Evolutionary conservation across 768 basidiomycete species (phyloP), one percentile per base, ranked within the genome.

Genomic region (Podaxis sp.): DNA sequence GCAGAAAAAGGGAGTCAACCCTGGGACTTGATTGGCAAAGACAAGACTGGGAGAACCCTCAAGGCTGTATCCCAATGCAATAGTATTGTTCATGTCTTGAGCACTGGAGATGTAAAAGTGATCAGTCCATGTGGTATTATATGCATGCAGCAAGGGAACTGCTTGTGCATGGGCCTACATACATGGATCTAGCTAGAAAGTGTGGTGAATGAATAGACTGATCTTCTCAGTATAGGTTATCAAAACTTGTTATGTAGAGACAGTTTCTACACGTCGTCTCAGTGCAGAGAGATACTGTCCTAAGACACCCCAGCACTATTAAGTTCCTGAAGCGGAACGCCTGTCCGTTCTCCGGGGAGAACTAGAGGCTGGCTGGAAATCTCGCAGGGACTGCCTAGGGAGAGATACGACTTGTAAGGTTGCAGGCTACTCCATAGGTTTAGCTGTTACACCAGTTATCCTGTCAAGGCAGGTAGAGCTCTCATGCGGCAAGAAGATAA

Each of bases 51-150:
- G 53, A 22, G 33, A n/a, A 53, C 33, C 17, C 5, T 55, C 33
- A 33, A 15, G 13, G 3, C 5, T 22, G 19, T 55, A 55, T 3
- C 53, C 53, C 0, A 38, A 19, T 7, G 53, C 53, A 33, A 39
- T 13, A 11, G 53, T 33, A 5, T 55, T 55, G 13, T 33, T 38
- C 53, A 55, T 55, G 53, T 55, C 53, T 39, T 55, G 53, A 39
- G 36, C 38, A 19, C 53, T 33, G 9, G 53, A 12, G 53, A 22
- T 40, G 36, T 55, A 55, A 33, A 55, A 55, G 33, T 53, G 52
- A 26, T 30, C 52, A 30, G 24, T 12, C 52, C 13, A 28, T 8
- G 52, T 26, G 13, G 24, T 2, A 33, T 53, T 53, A 15, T 26
- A 53, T 30, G 42, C 42, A 17, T 11, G 42, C 42, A 42, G 24